Evolutionary conservation across 1,139 yeast genomes (phyloP).

Genomic region (Suhomyces coccinellae): DNA sequence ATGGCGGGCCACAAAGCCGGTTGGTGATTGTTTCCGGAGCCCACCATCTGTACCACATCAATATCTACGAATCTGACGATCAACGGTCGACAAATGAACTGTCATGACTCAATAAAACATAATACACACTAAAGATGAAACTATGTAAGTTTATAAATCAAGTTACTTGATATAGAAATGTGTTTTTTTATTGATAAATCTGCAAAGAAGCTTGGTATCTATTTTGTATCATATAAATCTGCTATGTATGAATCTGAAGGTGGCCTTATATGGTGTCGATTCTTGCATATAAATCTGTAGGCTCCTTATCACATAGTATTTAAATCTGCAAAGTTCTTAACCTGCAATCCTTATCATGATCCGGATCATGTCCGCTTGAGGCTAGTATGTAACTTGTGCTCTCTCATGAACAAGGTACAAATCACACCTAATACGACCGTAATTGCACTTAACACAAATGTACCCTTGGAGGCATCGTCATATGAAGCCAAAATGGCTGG

Average conservation of each 20-base stretch:
- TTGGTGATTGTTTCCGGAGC: constrained; percentile 39
- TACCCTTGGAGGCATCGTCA: constrained; percentile 21
- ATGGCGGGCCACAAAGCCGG: constrained; percentile 1
- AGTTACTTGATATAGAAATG: too few species aligned
- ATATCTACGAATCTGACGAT: constrained; percentile 2
- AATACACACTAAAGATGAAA: neutral
- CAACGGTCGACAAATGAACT: neutral
- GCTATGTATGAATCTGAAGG: too few species aligned
- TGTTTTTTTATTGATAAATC: too few species aligned
- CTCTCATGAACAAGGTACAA: constrained; percentile 25
- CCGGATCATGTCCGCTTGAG: constrained; percentile 28
- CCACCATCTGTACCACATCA: constrained; percentile 44
- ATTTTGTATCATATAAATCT: too few species aligned
- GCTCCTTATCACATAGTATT: too few species aligned
- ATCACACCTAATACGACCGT: constrained; percentile 20
- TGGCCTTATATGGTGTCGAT: too few species aligned
- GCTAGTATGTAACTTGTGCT: constrained; percentile 37
- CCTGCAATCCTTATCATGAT: too few species aligned
- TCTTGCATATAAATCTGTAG: neutral
- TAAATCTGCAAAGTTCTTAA: too few species aligned
- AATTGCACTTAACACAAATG: constrained; percentile 20
- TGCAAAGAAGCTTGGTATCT: too few species aligned
- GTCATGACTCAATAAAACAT: neutral
- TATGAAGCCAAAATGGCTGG: constrained; percentile 23
- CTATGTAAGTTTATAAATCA: too few species aligned